Evolutionary conservation across 2,329 filamentous ascomycete genomes (phyloP).

Genomic region (Escovopsis sp.): DNA sequence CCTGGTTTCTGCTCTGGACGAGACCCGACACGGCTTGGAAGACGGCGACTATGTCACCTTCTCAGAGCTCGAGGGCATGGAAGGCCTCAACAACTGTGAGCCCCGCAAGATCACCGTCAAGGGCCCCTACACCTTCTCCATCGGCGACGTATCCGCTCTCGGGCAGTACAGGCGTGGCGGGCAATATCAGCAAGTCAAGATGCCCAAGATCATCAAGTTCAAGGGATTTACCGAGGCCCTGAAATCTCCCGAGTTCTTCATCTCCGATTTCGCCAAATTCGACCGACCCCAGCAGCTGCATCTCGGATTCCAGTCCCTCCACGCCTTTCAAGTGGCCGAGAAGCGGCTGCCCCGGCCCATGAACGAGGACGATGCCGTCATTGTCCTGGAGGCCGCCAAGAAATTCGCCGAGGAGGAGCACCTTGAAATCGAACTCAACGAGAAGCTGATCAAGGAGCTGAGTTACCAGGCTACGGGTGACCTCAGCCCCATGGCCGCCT

Average conservation of each 20-base stretch:
- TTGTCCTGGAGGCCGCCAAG: constrained; percentile 63
- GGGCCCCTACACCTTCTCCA: constrained; percentile 93
- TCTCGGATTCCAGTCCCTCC: constrained; percentile 80
- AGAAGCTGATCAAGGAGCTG: constrained; percentile 84
- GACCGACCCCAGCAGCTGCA: constrained; percentile 88
- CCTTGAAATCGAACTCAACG: constrained; percentile 56
- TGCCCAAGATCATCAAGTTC: constrained; percentile 89
- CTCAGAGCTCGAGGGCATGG: constrained; percentile 85
- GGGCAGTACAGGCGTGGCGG: constrained; percentile 82
- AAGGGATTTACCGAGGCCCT: constrained; percentile 64
- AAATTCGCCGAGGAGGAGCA: constrained; percentile 60
- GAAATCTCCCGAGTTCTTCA: constrained; percentile 74
- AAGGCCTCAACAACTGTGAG: constrained; percentile 65
- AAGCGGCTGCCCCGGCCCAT: constrained; percentile 68
- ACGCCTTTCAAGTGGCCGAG: constrained; percentile 66
- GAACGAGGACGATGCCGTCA: constrained; percentile 67
- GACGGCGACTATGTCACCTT: constrained; percentile 97
- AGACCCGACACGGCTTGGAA: constrained; percentile 86
- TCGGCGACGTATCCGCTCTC: constrained; percentile 78
- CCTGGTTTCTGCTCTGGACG: constrained; percentile 81
- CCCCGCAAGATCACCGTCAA: constrained; percentile 88
- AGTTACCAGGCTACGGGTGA: constrained; percentile 91
- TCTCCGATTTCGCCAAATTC: constrained; percentile 96
- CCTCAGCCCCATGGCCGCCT: constrained; percentile 79
- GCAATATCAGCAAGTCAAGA: constrained; percentile 92